Percentiles rank a stretch among this genome's conserved stretches.
phyloP scores from a whole-genome alignment of 164 flowering plant species.

The Saururus chinensis region DNA sequence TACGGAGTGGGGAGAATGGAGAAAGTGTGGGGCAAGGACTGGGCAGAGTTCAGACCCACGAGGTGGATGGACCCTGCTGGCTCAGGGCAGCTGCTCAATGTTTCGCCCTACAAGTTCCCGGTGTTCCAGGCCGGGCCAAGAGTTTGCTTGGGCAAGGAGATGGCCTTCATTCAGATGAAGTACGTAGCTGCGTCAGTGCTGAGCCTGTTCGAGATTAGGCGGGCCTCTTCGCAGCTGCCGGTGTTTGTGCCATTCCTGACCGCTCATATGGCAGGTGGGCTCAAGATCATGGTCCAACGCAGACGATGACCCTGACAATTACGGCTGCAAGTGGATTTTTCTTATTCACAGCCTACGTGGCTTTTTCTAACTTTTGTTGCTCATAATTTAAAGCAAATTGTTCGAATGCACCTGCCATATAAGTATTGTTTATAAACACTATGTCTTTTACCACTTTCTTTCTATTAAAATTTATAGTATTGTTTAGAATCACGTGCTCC shows the following conservation, averaged over 20 bases:
- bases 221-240: conserved; percentile 20
- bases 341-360: too few species aligned
- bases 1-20: conserved; percentile 90
- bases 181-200: conserved; percentile 52
- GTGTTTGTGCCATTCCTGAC: conserved; percentile 42
- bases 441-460: too few species aligned
- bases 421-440: too few species aligned
- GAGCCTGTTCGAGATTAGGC: conserved; percentile 40
- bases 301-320: not conserved
- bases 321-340: too few species aligned
- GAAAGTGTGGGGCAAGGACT: conserved; percentile 42
- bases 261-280: conserved; percentile 64
- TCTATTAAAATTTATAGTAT: too few species aligned
- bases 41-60: conserved; percentile 50
- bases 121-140: conserved; percentile 77
- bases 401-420: too few species aligned
- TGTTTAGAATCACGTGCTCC: too few species aligned
- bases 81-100: conserved; percentile 1
- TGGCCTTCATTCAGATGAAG: conserved; percentile 89
- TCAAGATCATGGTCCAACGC: conserved; percentile 21
- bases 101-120: conserved; percentile 39
- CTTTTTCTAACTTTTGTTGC: too few species aligned
- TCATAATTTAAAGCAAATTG: too few species aligned
- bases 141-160: conserved; percentile 69
- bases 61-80: conserved; percentile 43